Conservation (phyloP, 2,329 filamentous ascomycete species). For the Penicillium thymicola region DNA sequence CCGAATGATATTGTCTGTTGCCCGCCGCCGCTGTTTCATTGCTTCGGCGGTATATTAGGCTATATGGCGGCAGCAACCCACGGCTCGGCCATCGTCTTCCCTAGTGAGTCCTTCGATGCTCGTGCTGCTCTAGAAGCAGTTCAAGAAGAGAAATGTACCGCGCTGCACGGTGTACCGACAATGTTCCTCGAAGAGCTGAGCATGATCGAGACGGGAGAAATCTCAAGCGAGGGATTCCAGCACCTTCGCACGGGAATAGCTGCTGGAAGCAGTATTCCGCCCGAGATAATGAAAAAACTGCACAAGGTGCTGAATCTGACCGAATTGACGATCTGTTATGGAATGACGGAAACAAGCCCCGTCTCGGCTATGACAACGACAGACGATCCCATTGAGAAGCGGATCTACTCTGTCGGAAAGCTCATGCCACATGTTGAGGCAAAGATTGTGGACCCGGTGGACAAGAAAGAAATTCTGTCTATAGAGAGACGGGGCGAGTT, state of each 20-base stretch:
- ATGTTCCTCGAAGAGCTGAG: slow-evolving; percentile 93
- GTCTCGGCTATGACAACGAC: slow-evolving; percentile 75
- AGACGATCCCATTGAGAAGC: slow-evolving; percentile 67
- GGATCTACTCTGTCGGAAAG: slow-evolving; percentile 73
- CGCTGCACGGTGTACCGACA: slow-evolving; percentile 84
- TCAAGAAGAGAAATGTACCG: slow-evolving; percentile 61
- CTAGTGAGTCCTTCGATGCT: slow-evolving; percentile 82
- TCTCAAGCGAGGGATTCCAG: slow-evolving; percentile 55
- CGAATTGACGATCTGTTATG: slow-evolving; percentile 90
- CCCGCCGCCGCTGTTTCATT: slow-evolving; percentile 60
- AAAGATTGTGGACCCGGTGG: slow-evolving; percentile 70
- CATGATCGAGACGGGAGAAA: slow-evolving; percentile 57
- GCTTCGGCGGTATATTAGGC: slow-evolving; percentile 88
- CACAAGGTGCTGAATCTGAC: slow-evolving; percentile 71
- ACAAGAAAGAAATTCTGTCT: slow-evolving; percentile 59
- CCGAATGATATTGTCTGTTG: slow-evolving; percentile 66
- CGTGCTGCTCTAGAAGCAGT: slow-evolving; percentile 64
- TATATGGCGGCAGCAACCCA: slow-evolving; percentile 92
- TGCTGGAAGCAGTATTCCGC: slow-evolving; percentile 80
- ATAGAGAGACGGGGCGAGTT: slow-evolving; percentile 73
- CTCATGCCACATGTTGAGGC: slow-evolving; percentile 77
- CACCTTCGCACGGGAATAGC: slow-evolving; percentile 84
- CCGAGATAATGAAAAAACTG: slow-evolving; percentile 64
- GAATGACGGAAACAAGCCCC: slow-evolving; percentile 86
- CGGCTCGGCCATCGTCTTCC: slow-evolving; percentile 76